These are phyloP conservation scores for Blastobotrys capitulatus DNA, from an alignment of 1,139 yeast genomes.

Conservation along the genomic window DNA sequence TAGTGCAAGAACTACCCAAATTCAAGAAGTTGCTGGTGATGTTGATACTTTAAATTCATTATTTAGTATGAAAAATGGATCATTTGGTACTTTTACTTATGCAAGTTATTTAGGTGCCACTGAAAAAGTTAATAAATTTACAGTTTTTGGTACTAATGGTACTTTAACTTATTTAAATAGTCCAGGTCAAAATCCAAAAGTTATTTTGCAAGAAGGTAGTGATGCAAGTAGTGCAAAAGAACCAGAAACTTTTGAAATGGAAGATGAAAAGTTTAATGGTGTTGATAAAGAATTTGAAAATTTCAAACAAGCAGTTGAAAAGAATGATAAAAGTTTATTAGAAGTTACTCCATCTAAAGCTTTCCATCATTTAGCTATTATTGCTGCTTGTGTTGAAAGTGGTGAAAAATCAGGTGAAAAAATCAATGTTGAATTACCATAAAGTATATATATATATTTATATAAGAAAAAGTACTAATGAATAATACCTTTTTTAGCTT, in stretches of 20 bases:
- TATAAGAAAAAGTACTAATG: too few species aligned
- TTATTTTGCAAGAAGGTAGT: conserved; percentile 43
- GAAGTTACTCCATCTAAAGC: conserved; percentile 64
- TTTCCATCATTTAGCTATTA: conserved; percentile 84
- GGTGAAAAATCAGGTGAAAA: conserved; percentile 54
- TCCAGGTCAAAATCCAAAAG: conserved; percentile 46
- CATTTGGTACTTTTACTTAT: conserved; percentile 82
- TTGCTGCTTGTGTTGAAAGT: conserved; percentile 78
- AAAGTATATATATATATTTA: too few species aligned
- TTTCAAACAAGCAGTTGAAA: conserved; percentile 62
- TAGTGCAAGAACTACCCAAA: conserved; percentile 69
- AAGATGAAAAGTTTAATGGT: conserved; percentile 49
- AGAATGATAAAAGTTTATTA: conserved; percentile 56
- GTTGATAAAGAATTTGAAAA: conserved; percentile 65
- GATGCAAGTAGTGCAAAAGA: conserved; percentile 42
- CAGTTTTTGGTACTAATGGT: conserved; percentile 74
- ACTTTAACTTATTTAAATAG: conserved; percentile 60
- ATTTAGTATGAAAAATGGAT: conserved; percentile 54
- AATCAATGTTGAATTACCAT: conserved; percentile 43
- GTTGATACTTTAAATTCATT: conserved; percentile 76
- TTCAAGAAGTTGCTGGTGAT: conserved; percentile 68
- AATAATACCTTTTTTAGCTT: conserved; percentile 6
- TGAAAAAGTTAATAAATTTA: conserved; percentile 59
- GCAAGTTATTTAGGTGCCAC: conserved; percentile 89
- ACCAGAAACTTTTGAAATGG: conserved; percentile 42